Evolutionary conservation across 73 alveolate genomes (phyloP).

Genomic region (Tetrahymena malaccensis): DNA sequence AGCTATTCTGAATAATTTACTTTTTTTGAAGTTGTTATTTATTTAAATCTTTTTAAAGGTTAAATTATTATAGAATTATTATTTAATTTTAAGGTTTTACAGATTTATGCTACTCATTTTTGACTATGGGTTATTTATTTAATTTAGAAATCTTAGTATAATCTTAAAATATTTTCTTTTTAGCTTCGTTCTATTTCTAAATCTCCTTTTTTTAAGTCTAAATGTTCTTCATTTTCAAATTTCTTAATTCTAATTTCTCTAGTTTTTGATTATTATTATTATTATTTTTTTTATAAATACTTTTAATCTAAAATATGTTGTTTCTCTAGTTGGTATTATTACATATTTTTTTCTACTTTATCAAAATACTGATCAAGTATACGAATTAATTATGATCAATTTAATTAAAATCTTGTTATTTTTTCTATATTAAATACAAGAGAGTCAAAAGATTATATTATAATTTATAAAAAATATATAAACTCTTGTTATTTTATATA

Average conservation of each 20-base stretch:
- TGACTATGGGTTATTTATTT: too few relatives aligned
- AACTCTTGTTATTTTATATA: too few relatives aligned
- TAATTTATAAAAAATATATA: too few relatives aligned
- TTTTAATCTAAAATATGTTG: too few relatives aligned
- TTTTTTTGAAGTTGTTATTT: not conserved
- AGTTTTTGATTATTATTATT: too few relatives aligned
- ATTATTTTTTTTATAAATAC: too few relatives aligned
- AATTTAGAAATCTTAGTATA: not conserved
- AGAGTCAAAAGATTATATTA: too few relatives aligned
- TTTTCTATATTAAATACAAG: not conserved
- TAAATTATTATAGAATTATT: not conserved
- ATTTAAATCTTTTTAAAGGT: too few relatives aligned
- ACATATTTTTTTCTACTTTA: not conserved
- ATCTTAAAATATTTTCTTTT: not conserved
- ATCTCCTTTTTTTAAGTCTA: not conserved
- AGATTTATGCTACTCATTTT: too few relatives aligned
- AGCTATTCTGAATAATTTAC: too few relatives aligned
- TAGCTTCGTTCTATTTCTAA: not conserved
- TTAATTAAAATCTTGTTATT: too few relatives aligned
- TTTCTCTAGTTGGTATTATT: not conserved
- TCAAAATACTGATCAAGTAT: not conserved
- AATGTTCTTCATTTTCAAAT: not conserved
- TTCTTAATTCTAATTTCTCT: too few relatives aligned
- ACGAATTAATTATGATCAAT: not conserved
- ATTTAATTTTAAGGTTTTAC: not conserved